Percentiles rank a stretch among this genome's conserved stretches.
These are phyloP conservation scores for Thermochaetoides thermophila DNA, from an alignment of 495 filamentous ascomycete genomes.

Conservation along the genomic window DNA sequence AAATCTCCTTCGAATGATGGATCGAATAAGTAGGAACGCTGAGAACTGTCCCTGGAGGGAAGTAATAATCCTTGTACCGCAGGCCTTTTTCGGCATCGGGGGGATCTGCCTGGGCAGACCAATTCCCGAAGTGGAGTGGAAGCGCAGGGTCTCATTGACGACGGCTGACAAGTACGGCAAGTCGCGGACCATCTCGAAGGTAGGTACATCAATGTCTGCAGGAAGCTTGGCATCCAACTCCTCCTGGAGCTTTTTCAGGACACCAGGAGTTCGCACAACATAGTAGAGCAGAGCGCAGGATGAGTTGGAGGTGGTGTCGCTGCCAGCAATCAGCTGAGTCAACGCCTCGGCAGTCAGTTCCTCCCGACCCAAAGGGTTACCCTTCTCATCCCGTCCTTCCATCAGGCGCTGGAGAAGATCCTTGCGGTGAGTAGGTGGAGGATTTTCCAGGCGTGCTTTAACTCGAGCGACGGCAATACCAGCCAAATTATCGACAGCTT, in stretches of 20 bases:
- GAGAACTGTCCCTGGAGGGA: slow-evolving; percentile 61
- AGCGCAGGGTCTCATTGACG: slow-evolving; percentile 80
- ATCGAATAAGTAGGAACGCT: slow-evolving; percentile 79
- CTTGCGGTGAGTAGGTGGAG: slow-evolving; percentile 45
- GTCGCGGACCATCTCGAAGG: slow-evolving; percentile 56
- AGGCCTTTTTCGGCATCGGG: slow-evolving; percentile 34
- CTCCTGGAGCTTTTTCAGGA: slow-evolving; percentile 53
- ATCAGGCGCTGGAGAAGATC: slow-evolving; percentile 74
- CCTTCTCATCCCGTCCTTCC: slow-evolving; percentile 73
- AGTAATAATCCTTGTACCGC: slow-evolving; percentile 40
- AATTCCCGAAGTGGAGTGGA: slow-evolving; percentile 78
- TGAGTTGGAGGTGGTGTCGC: slow-evolving; percentile 82
- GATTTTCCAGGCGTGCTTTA: slow-evolving; percentile 51
- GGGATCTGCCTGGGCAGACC: slow-evolving; percentile 77
- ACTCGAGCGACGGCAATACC: slow-evolving; percentile 74
- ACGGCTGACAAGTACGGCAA: slow-evolving; percentile 65
- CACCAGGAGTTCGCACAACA: slow-evolving; percentile 52
- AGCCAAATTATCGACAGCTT: slow-evolving; percentile 50
- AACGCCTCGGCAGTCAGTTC: slow-evolving; percentile 82
- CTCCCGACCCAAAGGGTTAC: slow-evolving; percentile 53
- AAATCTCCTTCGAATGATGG: slow-evolving; percentile 69
- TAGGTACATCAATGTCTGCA: slow-evolving; percentile 44
- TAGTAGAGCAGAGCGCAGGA: slow-evolving; percentile 76
- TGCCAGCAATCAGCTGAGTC: slow-evolving; percentile 82
- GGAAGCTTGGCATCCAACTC: slow-evolving; percentile 60